Conservation (phyloP, 2,329 filamentous ascomycete species). For the Shiraia bambusicola region DNA sequence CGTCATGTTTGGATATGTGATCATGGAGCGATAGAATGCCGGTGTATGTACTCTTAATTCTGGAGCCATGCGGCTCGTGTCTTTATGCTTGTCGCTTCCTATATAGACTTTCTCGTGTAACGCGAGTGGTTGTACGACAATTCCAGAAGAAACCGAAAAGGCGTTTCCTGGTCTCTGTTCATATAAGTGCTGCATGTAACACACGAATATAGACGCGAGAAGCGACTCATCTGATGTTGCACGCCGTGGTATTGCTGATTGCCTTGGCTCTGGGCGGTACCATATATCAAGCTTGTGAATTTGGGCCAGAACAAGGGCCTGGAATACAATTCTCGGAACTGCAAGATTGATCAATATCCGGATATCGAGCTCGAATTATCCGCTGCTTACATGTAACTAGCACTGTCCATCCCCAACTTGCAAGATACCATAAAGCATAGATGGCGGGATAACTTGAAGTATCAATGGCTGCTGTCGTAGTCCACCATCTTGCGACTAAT, state of each 20-base stretch:
- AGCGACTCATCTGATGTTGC: neutral
- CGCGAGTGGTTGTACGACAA: too few species aligned
- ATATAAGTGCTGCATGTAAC: neutral
- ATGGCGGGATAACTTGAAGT: neutral
- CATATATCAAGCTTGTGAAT: neutral
- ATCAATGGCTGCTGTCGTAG: neutral
- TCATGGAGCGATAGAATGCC: neutral
- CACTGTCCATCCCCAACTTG: neutral
- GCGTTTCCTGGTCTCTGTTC: neutral
- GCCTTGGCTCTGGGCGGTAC: neutral
- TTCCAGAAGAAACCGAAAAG: too few species aligned
- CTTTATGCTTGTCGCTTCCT: neutral
- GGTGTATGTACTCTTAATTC: neutral
- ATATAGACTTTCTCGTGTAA: too few species aligned
- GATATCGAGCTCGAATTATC: neutral
- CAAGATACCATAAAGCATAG: neutral
- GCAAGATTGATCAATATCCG: neutral
- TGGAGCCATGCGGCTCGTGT: neutral
- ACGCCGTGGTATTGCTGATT: neutral
- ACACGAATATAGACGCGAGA: neutral
- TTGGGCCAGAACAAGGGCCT: neutral
- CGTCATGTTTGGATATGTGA: neutral
- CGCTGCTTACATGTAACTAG: neutral
- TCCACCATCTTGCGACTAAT: neutral
- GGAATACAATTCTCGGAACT: neutral